phyloP scores from a whole-genome alignment of 1,284 basidiomycete species.

The Tilletia caries region DNA sequence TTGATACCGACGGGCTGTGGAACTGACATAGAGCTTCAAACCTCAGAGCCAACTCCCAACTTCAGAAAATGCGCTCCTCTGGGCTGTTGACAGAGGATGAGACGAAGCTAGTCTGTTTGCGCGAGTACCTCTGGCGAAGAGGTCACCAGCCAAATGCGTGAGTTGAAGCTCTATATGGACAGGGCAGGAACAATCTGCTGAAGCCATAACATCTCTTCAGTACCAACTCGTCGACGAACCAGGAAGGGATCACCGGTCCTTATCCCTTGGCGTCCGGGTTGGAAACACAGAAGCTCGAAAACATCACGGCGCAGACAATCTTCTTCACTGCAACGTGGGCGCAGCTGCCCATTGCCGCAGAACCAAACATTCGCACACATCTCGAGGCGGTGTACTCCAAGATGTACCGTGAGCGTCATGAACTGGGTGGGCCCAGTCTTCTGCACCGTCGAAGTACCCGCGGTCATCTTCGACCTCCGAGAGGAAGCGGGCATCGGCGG shows the following conservation, averaged over 20 bases:
- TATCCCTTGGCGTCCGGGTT: not conserved
- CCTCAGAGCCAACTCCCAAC: not conserved
- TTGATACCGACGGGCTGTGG: not conserved
- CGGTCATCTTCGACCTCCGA: not conserved
- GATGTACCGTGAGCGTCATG: slow-evolving; percentile 32
- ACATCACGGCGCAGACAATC: slow-evolving; percentile 90
- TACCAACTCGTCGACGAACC: not conserved
- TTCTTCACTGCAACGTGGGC: slow-evolving; percentile 65
- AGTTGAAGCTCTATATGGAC: too few species aligned
- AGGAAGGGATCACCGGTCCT: not conserved
- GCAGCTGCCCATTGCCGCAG: slow-evolving; percentile 16
- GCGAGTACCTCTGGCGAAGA: slow-evolving; percentile 69
- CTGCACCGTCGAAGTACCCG: not conserved
- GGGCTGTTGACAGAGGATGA: slow-evolving; percentile 79
- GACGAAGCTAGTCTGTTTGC: slow-evolving; percentile 74
- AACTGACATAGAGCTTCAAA: not conserved
- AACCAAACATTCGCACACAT: slow-evolving; percentile 49
- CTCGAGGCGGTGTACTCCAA: slow-evolving; percentile 41
- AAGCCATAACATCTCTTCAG: not conserved
- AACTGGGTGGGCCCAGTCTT: not conserved
- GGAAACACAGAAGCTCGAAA: slow-evolving; percentile 61
- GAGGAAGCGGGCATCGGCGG: slow-evolving; percentile 21
- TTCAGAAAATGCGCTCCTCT: slow-evolving; percentile 60
- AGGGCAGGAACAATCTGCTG: not conserved
- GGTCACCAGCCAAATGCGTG: slow-evolving; percentile 29